A percentile compares a stretch with the other conserved stretches of the same genome.
Conservation (phyloP, 495 filamentous ascomycete species). For the Cercophora scortea region DNA sequence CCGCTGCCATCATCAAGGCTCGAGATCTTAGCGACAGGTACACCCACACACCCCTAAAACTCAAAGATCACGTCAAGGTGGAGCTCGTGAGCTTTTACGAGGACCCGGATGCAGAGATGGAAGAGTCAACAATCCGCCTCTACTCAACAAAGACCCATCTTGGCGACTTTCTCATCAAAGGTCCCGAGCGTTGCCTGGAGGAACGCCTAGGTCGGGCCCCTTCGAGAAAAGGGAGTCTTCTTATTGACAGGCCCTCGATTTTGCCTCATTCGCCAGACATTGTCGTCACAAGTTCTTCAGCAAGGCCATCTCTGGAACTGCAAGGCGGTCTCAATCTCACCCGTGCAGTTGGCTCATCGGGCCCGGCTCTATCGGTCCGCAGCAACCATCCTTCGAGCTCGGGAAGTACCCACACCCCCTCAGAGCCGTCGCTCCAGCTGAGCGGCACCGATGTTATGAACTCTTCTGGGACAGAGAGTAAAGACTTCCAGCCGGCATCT, state of each 20-base stretch:
- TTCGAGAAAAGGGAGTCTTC: neutral
- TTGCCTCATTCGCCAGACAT: conserved; percentile 23
- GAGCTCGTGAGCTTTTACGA: conserved; percentile 58
- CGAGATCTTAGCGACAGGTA: conserved; percentile 26
- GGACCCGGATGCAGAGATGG: conserved; percentile 36
- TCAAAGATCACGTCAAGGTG: conserved; percentile 46
- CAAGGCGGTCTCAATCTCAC: neutral
- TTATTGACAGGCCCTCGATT: neutral
- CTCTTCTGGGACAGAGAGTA: conserved; percentile 3
- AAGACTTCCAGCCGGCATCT: conserved; percentile 4
- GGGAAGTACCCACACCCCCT: conserved; percentile 19
- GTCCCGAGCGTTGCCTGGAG: conserved; percentile 33
- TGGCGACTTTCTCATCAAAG: conserved; percentile 39
- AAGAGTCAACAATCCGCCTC: conserved; percentile 34
- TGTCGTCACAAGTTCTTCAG: conserved; percentile 23
- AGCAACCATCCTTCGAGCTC: conserved; percentile 23
- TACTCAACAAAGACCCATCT: conserved; percentile 46
- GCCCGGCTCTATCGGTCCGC: conserved; percentile 19
- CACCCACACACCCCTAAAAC: conserved; percentile 36
- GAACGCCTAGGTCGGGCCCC: conserved; percentile 30
- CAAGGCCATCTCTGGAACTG: conserved; percentile 14
- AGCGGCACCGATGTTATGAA: neutral
- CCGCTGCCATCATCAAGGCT: conserved; percentile 35
- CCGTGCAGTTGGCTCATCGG: neutral
- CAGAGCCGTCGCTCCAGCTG: conserved; percentile 17